Evolutionary conservation across 2,329 filamentous ascomycete species (phyloP).

Genomic region (Peltaster fructicola): DNA sequence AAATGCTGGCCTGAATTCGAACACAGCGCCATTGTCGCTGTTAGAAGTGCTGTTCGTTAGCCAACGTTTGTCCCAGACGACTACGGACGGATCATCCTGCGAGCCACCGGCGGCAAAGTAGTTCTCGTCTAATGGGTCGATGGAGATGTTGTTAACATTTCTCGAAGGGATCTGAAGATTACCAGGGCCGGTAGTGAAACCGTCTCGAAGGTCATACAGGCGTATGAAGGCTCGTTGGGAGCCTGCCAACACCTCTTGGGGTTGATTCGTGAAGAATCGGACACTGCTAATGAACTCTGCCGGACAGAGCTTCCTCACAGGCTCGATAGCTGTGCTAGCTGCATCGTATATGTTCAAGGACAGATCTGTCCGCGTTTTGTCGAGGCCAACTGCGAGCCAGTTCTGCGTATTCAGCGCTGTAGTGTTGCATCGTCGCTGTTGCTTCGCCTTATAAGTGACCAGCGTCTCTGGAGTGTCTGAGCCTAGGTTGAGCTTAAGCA

Average conservation of each 20-base stretch:
- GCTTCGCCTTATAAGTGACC: constrained; percentile 54
- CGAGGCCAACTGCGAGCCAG: constrained; percentile 59
- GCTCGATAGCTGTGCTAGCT: constrained; percentile 40
- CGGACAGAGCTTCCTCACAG: constrained; percentile 37
- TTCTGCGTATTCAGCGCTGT: constrained; percentile 60
- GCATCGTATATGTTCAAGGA: constrained; percentile 74
- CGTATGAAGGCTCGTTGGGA: constrained; percentile 59
- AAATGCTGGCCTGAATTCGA: constrained; percentile 40
- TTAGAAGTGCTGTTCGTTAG: constrained; percentile 28
- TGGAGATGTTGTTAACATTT: constrained; percentile 50
- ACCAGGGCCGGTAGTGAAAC: too few relatives aligned
- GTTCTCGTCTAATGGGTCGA: constrained; percentile 65
- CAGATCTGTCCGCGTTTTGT: constrained; percentile 64
- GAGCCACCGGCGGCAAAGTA: constrained; percentile 66
- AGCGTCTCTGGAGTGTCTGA: constrained; percentile 19
- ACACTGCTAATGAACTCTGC: constrained; percentile 64
- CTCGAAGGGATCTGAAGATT: constrained; percentile 33
- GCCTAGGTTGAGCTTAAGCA: constrained; percentile 57
- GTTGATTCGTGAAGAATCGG: constrained; percentile 63
- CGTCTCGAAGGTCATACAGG: constrained; percentile 64
- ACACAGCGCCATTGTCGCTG: constrained; percentile 36
- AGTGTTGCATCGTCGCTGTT: constrained; percentile 62
- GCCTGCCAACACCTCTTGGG: constrained; percentile 56
- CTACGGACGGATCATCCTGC: constrained; percentile 54
- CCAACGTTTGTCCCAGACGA: constrained; percentile 59